These are phyloP conservation scores for Pseudogymnoascus sp. DNA, from an alignment of 2,329 filamentous ascomycete genomes.

Conservation along the genomic window DNA sequence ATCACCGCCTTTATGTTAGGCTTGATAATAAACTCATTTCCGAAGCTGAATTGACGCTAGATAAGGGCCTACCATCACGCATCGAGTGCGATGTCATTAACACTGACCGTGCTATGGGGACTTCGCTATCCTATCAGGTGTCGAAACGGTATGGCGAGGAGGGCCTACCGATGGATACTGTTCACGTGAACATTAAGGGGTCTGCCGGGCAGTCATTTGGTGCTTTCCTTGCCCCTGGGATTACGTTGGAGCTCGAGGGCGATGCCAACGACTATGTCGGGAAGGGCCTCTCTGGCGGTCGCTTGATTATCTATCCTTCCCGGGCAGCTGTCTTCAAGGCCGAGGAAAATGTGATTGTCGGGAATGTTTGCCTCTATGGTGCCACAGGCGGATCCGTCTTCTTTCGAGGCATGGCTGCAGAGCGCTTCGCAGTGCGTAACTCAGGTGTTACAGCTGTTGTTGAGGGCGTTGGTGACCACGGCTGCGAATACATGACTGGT, in stretches of 20 bases:
- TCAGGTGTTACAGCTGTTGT: slow-evolving; percentile 94
- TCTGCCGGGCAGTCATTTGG: slow-evolving; percentile 96
- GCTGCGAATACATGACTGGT: slow-evolving; percentile 98
- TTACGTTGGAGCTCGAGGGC: slow-evolving; percentile 91
- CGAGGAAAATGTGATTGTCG: slow-evolving; percentile 89
- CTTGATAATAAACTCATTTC: slow-evolving; percentile 96
- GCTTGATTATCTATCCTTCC: slow-evolving; percentile 87
- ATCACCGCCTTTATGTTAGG: slow-evolving; percentile 86
- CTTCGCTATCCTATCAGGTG: slow-evolving; percentile 91
- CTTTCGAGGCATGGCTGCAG: slow-evolving; percentile 94
- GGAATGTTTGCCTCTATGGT: slow-evolving; percentile 92
- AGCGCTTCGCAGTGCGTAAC: slow-evolving; percentile 94
- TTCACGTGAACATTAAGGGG: slow-evolving; percentile 93
- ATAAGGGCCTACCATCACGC: slow-evolving; percentile 86
- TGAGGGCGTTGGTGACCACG: slow-evolving; percentile 92
- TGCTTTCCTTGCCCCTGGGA: slow-evolving; percentile 85
- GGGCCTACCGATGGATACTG: slow-evolving; percentile 84
- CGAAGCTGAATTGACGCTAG: slow-evolving; percentile 87
- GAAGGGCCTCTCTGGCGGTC: slow-evolving; percentile 89
- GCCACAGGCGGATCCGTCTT: slow-evolving; percentile 86
- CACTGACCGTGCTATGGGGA: slow-evolving; percentile 88
- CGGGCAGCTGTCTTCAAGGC: slow-evolving; percentile 88
- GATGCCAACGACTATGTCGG: slow-evolving; percentile 96
- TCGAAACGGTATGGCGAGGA: slow-evolving; percentile 86
- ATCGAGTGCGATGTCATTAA: slow-evolving; percentile 97